Conservation (phyloP, 495 filamentous ascomycete species). For the Physcia stellaris region DNA sequence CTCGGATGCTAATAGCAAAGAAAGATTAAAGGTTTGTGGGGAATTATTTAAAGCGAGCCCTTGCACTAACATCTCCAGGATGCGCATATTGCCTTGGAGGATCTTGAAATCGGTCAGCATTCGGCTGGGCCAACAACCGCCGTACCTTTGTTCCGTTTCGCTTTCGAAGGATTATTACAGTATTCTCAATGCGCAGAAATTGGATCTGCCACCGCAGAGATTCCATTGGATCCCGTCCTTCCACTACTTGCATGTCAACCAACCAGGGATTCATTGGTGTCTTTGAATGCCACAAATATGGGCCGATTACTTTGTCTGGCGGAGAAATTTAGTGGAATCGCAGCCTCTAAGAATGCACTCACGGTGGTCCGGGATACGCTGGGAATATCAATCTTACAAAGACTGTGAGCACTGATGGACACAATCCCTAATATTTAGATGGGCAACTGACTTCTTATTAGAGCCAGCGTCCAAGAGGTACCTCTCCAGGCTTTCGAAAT, state of each 20-base stretch:
- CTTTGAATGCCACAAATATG: no score
- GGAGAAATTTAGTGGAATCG: slow-evolving; percentile 2
- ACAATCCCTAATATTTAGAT: neutral
- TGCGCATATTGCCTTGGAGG: slow-evolving; percentile 14
- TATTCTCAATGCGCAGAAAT: no score
- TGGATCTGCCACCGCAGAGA: no score
- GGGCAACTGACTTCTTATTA: slow-evolving; percentile 4
- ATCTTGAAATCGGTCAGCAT: slow-evolving; percentile 11
- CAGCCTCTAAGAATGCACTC: neutral
- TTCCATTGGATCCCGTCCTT: neutral
- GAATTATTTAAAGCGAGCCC: no score
- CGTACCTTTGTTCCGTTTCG: no score
- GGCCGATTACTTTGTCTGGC: slow-evolving; percentile 1
- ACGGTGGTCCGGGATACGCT: slow-evolving; percentile 8
- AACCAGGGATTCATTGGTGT: slow-evolving; percentile 1
- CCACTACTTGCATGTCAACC: slow-evolving; percentile 9
- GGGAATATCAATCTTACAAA: slow-evolving; percentile 7
- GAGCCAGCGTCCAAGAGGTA: slow-evolving; percentile 10
- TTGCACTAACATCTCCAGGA: slow-evolving; percentile 11
- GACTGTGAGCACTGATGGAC: slow-evolving; percentile 10
- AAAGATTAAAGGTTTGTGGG: no score
- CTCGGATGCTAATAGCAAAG: no score
- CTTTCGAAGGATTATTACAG: no score
- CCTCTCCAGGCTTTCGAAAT: slow-evolving; percentile 16
- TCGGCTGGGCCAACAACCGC: no score